Evolutionary conservation across 352 stramenopile species (phyloP), one percentile per base, ranked within the genome.

Genomic region (Globisporangium emineosum): DNA sequence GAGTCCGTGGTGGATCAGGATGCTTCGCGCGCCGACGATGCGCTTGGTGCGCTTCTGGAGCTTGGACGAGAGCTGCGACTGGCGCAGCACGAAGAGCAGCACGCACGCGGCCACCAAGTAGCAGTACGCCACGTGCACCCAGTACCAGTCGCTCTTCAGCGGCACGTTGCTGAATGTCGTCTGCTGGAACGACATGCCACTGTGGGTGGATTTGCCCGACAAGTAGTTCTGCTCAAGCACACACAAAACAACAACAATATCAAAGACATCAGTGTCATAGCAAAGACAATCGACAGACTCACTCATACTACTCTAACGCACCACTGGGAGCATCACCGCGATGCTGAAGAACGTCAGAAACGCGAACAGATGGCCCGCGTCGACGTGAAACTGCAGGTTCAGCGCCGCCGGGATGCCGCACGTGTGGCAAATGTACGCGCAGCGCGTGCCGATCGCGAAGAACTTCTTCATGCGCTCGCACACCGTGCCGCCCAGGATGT

Each of bases 121-220:
- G 65, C 79, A 91, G 45, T 92, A 92, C 12, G 58, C 79, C 3
- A 94, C 85, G 58, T 94, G 85, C 12, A 69, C 71, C 85, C 85
- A 94, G 64, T 86, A 89, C 83, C 85, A 94, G 45, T 85, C 59
- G 59, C 85, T 94, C 51, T 83, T 74, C 0, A 94, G 69, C 23
- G 85, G 85, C 19, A 94, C 85, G 56, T 94, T 94, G 57, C 85
- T 90, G 52, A 91, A 83, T n/a, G 85, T 94, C 23, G 81, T 91
- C 43, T 83, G 74, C 70, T 91, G 79, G 59, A 89, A 94, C 32
- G 80, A 86, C 40, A 47, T 23, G 30, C 77, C 73, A 13, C 67
- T 66, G 5, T 64, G 60, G 10, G 42, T 66, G 23, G 73, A 66
- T 54, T 75, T 81, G 25, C 83, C 83, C 21, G 83, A 87, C 19